Evolutionary conservation across 495 filamentous ascomycete genomes (phyloP), one percentile per base, ranked within the genome.

Genomic region (Neohortaea acidophila): DNA sequence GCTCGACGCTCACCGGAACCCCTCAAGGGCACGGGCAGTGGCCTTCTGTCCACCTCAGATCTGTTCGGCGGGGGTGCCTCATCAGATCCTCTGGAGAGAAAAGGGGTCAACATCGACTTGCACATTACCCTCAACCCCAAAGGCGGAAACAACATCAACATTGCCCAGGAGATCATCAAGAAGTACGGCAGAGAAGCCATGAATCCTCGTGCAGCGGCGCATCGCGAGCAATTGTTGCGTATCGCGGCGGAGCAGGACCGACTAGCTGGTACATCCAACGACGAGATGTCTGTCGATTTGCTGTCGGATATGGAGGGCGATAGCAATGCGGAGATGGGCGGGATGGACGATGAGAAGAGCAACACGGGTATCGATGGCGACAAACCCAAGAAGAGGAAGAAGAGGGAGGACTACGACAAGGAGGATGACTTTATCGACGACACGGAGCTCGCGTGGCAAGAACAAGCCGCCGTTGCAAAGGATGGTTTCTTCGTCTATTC

Each of bases 351-450:
- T 51, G 59, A 35, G 21, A 53, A 14, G 47, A 60, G 29, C 38
- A 77, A 72, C 46, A 77, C 66, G 28, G 59, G 61, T 5, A 64
- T 65, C 11, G 68, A 65, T 18, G 22, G 15, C 13, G 24, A 18
- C 9, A 36, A 35, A 21, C 80, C 79, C 51, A 70, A 73, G 24
- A 72, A 72, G 56, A 66, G 91, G 30, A 81, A 77, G 61, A 92
- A 89, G 62, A 78, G 86, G 45, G 89, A 97, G 50, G 81, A 92
- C 44, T 97, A 97, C 51, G 85, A 94, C 59, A 84, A 84, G 46
- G 83, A 89, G 37, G 89, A 97, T 52, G 87, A 85, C 23, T 97
- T 97, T 55, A 87, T 97, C 39, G 89, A 97, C 54, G 89, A 97
- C 58, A 87, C 83, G 11, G 89, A 97, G 53, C 52, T 94, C 61